Conservation (phyloP, 352 stramenopile genomes). For the Phytophthora citrophthora region DNA sequence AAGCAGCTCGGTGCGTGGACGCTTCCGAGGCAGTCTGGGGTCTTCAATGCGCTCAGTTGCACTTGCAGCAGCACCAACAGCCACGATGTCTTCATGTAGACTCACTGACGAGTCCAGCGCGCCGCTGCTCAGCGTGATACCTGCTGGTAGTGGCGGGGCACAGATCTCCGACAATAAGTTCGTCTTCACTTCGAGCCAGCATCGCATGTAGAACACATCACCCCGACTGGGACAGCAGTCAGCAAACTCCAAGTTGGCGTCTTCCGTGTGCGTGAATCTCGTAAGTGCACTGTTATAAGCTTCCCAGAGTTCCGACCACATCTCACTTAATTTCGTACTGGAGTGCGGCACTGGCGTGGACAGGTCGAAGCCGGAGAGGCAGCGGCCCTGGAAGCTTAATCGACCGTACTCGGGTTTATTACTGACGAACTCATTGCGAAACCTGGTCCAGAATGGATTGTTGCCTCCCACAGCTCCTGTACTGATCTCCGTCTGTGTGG, state of each 20-base stretch:
- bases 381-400: slow-evolving; percentile 12
- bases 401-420: slow-evolving; percentile 18
- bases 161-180: slow-evolving; percentile 19
- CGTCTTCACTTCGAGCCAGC: slow-evolving; percentile 24
- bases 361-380: slow-evolving; percentile 17
- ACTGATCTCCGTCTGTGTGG: slow-evolving; percentile 8
- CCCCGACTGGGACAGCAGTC: slow-evolving; percentile 24
- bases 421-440: slow-evolving; percentile 18
- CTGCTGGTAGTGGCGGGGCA: slow-evolving; percentile 7
- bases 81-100: slow-evolving; percentile 1
- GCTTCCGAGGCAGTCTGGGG: slow-evolving; percentile 6
- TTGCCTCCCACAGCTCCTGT: slow-evolving; percentile 16
- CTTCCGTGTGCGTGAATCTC: slow-evolving; percentile 16
- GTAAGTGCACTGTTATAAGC: slow-evolving; percentile 19
- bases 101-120: not conserved
- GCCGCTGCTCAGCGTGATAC: not conserved
- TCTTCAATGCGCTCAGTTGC: not conserved
- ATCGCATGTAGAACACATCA: slow-evolving; percentile 25
- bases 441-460: slow-evolving; percentile 22
- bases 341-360: slow-evolving; percentile 23
- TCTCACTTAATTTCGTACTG: slow-evolving; percentile 25
- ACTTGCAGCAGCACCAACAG: not conserved
- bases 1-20: not conserved
- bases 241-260: slow-evolving; percentile 18
- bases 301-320: slow-evolving; percentile 25